Evolutionary conservation across 331 rosid species (phyloP), one percentile per base, ranked within the genome.

Genomic region (Quercus lobata): DNA sequence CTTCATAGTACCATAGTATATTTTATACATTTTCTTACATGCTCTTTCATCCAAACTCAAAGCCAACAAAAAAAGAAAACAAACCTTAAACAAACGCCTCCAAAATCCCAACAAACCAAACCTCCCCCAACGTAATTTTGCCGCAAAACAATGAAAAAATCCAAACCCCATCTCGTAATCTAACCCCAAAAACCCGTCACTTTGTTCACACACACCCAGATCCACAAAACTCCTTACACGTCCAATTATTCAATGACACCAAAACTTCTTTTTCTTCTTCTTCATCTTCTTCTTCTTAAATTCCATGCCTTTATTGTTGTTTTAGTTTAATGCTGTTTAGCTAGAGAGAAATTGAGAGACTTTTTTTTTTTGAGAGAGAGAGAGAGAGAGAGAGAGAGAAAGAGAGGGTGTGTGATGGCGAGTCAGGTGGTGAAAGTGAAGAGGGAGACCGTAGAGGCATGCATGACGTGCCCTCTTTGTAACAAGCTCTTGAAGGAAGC

Each of bases 401-500:
- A 58, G 86, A 15, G 79, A 41, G 49, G 12, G 49, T 9, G 49
- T 41, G 49, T 41, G 49, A 89, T 89, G 92, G 79, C 83, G 54
- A 78, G 84, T 81, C 92, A 80, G 69, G 86, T 80, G 75, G 90
- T 81, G 78, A 87, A 75, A 76, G 86, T 87, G 61, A 87, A 63
- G 87, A 87, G 90, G 84, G 86, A 76, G 81, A 80, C 32, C 2
- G 80, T 89, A 7, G 83, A 78, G 63, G 84, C 90, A 84, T 89
- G 92, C 92, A 89, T 89, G 92, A 89, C 92, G 90, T 89, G 92
- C 87, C 89, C 86, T 78, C 92, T 89, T 70, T 89, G 90, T 78
- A 29, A 87, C 37, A 89, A 78, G 80, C 90, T 89, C 57, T 74
- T 89, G 86, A 83, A 81, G 74, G 92, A 89, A 74, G 92, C 92